phyloP scores from a whole-genome alignment of 805 yeast species.

The Lipomyces oligophaga region DNA sequence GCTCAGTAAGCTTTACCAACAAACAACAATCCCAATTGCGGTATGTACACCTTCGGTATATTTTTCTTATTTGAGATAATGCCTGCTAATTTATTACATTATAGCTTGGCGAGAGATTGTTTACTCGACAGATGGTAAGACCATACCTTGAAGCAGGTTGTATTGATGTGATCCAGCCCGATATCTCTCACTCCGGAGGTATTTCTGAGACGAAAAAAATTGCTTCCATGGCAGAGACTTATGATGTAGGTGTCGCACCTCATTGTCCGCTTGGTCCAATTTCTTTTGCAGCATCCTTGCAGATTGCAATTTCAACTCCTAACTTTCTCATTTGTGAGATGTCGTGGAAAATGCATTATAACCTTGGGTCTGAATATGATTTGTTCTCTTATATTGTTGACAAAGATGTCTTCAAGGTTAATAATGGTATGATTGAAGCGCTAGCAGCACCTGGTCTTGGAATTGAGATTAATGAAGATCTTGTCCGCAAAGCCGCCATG shows the following conservation, averaged over 20 bases:
- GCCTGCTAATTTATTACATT: too few relatives aligned
- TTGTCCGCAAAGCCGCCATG: slow-evolving; percentile 29
- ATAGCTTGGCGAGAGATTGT: slow-evolving; percentile 37
- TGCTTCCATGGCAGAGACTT: slow-evolving; percentile 35
- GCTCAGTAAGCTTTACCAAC: slow-evolving; percentile 26
- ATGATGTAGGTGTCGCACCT: slow-evolving; percentile 36
- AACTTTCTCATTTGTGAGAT: slow-evolving; percentile 35
- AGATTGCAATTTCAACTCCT: slow-evolving; percentile 30
- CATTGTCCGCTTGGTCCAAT: slow-evolving; percentile 37
- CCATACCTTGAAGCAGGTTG: slow-evolving; percentile 32
- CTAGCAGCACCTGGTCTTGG: slow-evolving; percentile 34
- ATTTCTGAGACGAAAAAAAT: slow-evolving; percentile 34
- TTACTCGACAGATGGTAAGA: slow-evolving; percentile 31
- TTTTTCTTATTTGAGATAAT: too few relatives aligned
- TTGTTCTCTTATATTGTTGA: slow-evolving; percentile 31
- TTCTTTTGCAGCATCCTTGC: slow-evolving; percentile 35
- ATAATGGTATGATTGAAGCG: slow-evolving; percentile 31
- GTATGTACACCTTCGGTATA: too few relatives aligned
- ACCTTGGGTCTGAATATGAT: slow-evolving; percentile 31
- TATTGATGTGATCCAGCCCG: slow-evolving; percentile 36
- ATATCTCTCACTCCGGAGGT: slow-evolving; percentile 35
- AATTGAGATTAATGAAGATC: slow-evolving; percentile 29
- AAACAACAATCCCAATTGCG: slow-evolving; percentile 35
- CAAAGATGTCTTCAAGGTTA: slow-evolving; percentile 31
- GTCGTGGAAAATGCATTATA: slow-evolving; percentile 35